phyloP scores from a whole-genome alignment of 306 rosid genomes.

The Carpinus viminea region DNA sequence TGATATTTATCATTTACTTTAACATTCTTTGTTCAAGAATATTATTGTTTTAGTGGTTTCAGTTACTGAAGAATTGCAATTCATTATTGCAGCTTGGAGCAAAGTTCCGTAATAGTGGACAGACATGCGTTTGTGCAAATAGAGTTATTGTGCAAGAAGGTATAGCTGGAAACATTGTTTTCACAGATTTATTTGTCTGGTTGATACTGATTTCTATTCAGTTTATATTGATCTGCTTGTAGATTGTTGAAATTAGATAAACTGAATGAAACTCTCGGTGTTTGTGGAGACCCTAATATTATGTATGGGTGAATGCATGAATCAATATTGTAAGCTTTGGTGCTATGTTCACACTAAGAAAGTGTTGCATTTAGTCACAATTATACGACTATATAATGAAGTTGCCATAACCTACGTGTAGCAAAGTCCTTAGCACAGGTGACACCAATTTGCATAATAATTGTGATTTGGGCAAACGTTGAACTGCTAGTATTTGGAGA shows the following conservation, averaged over 20 bases:
- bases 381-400: slow-evolving; percentile 9
- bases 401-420: neutral
- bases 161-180: slow-evolving; percentile 33
- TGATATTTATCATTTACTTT: neutral
- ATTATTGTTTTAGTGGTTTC: slow-evolving; percentile 9
- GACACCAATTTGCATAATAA: neutral
- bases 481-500: neutral
- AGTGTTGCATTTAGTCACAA: neutral
- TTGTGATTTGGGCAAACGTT: neutral
- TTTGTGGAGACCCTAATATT: neutral
- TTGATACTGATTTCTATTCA: slow-evolving; percentile 19
- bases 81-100: slow-evolving; percentile 72
- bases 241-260: neutral
- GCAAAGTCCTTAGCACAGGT: neutral
- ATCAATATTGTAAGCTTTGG: neutral
- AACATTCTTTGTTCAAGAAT: slow-evolving; percentile 2
- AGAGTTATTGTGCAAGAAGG: slow-evolving; percentile 97
- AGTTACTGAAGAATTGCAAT: slow-evolving; percentile 22
- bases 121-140: slow-evolving; percentile 96
- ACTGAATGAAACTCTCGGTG: neutral
- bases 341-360: neutral
- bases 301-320: neutral
- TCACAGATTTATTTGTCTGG: slow-evolving; percentile 28
- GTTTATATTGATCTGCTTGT: slow-evolving; percentile 14
- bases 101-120: slow-evolving; percentile 95